phyloP scores from a whole-genome alignment of 805 yeast genomes.

The Wickerhamiella domercqiae region DNA sequence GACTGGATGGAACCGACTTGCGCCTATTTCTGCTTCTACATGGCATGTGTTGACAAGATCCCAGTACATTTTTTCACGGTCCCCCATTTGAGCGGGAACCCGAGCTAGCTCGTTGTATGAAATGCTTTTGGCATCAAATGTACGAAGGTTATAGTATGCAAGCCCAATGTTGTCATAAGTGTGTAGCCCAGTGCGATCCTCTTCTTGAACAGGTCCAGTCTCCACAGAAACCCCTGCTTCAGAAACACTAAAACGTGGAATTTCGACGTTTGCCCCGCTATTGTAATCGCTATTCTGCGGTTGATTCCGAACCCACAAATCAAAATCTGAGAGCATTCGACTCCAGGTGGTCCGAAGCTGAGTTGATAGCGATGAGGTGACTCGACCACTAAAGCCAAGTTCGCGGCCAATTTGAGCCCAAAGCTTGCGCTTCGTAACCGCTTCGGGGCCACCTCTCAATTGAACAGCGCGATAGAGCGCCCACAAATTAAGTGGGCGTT shows the following conservation, averaged over 20 bases:
- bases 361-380: constrained; percentile 56
- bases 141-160: constrained; percentile 1
- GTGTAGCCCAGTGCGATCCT: too few relatives aligned
- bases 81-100: background rate
- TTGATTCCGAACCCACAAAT: too few relatives aligned
- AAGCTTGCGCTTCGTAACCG: constrained; percentile 46
- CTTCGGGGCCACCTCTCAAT: constrained; percentile 49
- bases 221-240: too few relatives aligned
- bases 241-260: constrained; percentile 48
- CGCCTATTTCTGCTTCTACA: background rate
- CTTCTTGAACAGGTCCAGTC: too few relatives aligned
- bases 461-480: constrained; percentile 42
- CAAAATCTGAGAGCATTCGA: constrained; percentile 24
- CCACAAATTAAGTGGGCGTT: constrained; percentile 49
- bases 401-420: constrained; percentile 83
- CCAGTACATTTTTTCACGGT: background rate
- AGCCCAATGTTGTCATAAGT: too few relatives aligned
- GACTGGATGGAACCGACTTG: background rate
- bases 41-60: background rate
- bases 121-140: background rate
- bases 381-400: constrained; percentile 57
- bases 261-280: constrained; percentile 11
- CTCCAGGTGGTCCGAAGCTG: constrained; percentile 47
- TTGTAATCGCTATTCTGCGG: background rate
- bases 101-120: background rate